Conservation (phyloP, 1,284 basidiomycete genomes). For the Moesziomyces aphidis region DNA sequence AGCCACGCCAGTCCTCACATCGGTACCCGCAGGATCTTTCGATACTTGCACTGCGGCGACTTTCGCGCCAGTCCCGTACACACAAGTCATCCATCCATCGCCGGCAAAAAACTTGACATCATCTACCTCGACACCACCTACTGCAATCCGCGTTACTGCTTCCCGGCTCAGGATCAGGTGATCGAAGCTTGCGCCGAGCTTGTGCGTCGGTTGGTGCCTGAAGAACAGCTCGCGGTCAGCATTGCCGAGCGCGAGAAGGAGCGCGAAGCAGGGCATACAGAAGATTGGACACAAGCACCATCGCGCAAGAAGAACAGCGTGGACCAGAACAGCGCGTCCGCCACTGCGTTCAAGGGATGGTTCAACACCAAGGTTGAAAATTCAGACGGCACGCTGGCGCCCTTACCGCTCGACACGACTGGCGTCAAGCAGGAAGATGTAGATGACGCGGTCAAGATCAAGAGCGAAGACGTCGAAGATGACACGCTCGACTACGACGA, state of each 20-base stretch:
- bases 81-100: conserved; percentile 52
- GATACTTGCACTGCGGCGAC: conserved; percentile 96
- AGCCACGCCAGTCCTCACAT: conserved; percentile 40
- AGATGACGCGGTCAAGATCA: conserved; percentile 60
- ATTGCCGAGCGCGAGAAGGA: conserved; percentile 14
- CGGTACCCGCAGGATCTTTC: conserved; percentile 73
- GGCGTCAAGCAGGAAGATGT: conserved; percentile 68
- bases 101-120: conserved; percentile 75
- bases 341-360: conserved; percentile 56
- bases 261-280: conserved; percentile 64
- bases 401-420: conserved; percentile 3
- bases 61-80: conserved; percentile 68
- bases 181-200: conserved; percentile 90
- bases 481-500: conserved; percentile 51
- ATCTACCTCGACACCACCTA: conserved; percentile 98
- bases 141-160: conserved; percentile 92
- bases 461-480: conserved; percentile 56
- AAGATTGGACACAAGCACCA: conserved; percentile 55
- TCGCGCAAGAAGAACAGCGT: conserved; percentile 59
- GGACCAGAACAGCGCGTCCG: conserved; percentile 35
- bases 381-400: conserved; percentile 13
- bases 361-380: conserved; percentile 37
- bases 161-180: conserved; percentile 92
- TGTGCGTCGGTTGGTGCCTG: conserved; percentile 70
- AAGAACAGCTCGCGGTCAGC: conserved; percentile 21